Percentiles rank a stretch among this genome's conserved stretches.
These are phyloP conservation scores for Xylariaceae sp. DNA, from an alignment of 2,329 filamentous ascomycete genomes.

Conservation along the genomic window DNA sequence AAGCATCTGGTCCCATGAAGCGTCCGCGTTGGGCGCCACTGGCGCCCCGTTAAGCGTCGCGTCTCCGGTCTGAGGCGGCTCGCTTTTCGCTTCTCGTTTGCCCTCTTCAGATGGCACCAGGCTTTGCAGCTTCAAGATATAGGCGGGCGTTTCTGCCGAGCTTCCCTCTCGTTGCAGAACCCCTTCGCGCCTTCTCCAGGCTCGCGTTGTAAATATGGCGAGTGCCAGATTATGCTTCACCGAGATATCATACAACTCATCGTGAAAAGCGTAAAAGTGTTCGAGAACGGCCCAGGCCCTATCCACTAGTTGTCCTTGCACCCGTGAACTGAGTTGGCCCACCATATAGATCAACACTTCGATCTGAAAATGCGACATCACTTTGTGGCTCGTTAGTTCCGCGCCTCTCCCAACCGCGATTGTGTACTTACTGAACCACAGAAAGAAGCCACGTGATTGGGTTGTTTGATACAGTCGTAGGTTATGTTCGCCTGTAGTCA, in stretches of 20 bases:
- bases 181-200: constrained; percentile 48
- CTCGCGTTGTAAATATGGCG: constrained; percentile 45
- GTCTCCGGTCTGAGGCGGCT: no score
- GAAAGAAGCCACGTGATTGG: constrained; percentile 39
- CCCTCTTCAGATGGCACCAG: constrained; percentile 36
- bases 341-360: constrained; percentile 53
- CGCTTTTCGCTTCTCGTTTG: constrained; percentile 15
- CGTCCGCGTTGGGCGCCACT: constrained; percentile 3
- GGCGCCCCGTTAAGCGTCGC: not conserved
- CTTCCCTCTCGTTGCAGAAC: constrained; percentile 27
- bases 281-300: constrained; percentile 48
- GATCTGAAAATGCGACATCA: constrained; percentile 46
- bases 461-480: constrained; percentile 39
- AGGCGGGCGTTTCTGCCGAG: constrained; percentile 39
- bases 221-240: constrained; percentile 41
- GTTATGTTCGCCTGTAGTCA: constrained; percentile 45
- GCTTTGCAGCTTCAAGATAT: constrained; percentile 40
- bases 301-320: constrained; percentile 46
- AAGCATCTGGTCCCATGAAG: constrained; percentile 30
- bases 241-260: constrained; percentile 46
- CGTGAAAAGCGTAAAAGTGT: constrained; percentile 43
- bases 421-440: constrained; percentile 48
- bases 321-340: constrained; percentile 47
- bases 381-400: constrained; percentile 14
- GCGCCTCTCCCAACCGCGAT: constrained; percentile 23